Evolutionary conservation across 1,284 basidiomycete genomes (phyloP).

Genomic region (Gomphus bonarii): DNA sequence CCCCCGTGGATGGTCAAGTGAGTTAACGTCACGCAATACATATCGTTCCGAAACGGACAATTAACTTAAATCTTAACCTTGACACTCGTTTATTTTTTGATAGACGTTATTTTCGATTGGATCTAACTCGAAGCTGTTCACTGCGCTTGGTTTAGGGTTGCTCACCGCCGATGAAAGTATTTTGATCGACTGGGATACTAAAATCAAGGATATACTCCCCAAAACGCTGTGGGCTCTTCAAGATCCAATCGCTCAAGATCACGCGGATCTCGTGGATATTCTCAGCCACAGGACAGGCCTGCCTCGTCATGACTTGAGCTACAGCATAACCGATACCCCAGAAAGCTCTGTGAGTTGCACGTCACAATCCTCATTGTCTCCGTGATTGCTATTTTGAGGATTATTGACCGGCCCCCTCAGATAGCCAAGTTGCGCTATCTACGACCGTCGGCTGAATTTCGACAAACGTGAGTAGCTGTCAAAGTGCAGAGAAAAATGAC

Average conservation of each 20-base stretch:
- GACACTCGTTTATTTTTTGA: no score
- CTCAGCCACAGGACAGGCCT: slow-evolving; percentile 30
- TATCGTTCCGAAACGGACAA: background rate
- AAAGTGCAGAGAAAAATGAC: background rate
- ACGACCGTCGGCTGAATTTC: slow-evolving; percentile 5
- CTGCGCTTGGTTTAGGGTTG: slow-evolving; percentile 28
- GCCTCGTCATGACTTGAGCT: slow-evolving; percentile 17
- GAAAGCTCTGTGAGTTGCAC: background rate
- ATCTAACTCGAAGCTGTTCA: slow-evolving; percentile 30
- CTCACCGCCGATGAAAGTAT: slow-evolving; percentile 28
- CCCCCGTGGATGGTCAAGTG: slow-evolving; percentile 1
- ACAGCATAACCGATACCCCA: background rate
- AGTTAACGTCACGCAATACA: background rate
- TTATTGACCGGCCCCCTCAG: background rate
- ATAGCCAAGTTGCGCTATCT: slow-evolving; percentile 4
- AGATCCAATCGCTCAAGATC: slow-evolving; percentile 25
- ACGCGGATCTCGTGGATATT: slow-evolving; percentile 26
- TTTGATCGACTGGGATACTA: slow-evolving; percentile 26
- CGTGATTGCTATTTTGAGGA: no score
- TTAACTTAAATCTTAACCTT: no score
- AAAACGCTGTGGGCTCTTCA: slow-evolving; percentile 23
- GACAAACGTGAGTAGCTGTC: slow-evolving; percentile 1
- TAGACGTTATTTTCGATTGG: slow-evolving; percentile 30
- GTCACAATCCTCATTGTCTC: background rate
- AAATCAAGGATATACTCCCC: slow-evolving; percentile 26